Evolutionary conservation across 257 asterid species (phyloP).

Genomic region (Fraxinus quadrangulata): DNA sequence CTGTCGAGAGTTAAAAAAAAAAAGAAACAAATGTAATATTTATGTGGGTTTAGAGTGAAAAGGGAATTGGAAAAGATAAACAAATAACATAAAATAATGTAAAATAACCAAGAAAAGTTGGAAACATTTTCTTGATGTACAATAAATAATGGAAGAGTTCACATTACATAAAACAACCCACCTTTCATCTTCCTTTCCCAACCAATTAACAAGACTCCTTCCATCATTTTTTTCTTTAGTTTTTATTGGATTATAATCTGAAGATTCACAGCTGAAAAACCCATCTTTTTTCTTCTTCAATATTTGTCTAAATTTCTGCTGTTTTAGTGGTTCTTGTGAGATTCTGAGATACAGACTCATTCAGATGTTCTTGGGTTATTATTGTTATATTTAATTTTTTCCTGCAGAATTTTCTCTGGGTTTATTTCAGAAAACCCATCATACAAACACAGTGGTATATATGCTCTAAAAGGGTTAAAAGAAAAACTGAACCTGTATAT

Average conservation of each 20-base stretch:
- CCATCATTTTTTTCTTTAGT: constrained; percentile 45
- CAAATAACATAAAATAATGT: constrained; percentile 14
- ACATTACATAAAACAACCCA: constrained; percentile 52
- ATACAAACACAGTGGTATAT: constrained; percentile 41
- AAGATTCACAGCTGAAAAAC: constrained; percentile 25
- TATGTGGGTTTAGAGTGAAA: constrained; percentile 14
- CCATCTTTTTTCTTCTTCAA: constrained; percentile 45
- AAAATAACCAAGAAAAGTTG: constrained; percentile 36
- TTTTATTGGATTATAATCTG: constrained; percentile 52
- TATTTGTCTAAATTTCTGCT: constrained; percentile 38
- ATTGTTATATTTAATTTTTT: constrained; percentile 24
- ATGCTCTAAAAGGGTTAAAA: constrained; percentile 37
- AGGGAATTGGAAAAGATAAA: constrained; percentile 16
- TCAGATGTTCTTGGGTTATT: constrained; percentile 38
- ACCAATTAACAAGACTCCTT: constrained; percentile 57
- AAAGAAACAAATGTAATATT: neutral
- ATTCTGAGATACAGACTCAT: constrained; percentile 38
- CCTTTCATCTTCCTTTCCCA: constrained; percentile 60
- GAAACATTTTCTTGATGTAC: constrained; percentile 62
- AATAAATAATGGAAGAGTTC: constrained; percentile 47
- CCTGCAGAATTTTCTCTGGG: constrained; percentile 37
- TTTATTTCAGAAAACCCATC: constrained; percentile 37
- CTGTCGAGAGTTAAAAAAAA: neutral
- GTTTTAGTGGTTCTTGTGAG: constrained; percentile 60
- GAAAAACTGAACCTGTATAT: constrained; percentile 36